Conservation (phyloP, 805 yeast genomes). For the Peterozyma toletana region DNA sequence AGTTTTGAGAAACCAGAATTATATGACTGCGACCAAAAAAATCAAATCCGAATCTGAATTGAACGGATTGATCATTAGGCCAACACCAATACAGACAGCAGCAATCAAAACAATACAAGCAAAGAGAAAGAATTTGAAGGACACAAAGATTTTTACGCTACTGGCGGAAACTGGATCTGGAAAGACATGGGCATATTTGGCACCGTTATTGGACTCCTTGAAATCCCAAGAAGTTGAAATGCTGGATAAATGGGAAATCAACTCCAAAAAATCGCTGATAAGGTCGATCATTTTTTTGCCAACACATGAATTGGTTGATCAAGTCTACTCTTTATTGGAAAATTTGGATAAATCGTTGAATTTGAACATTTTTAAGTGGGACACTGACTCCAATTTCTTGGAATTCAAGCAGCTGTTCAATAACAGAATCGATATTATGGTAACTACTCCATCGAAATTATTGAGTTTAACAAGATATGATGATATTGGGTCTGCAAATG, state of each 20-base stretch:
- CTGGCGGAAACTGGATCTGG: slow-evolving; percentile 99
- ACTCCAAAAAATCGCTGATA: slow-evolving; percentile 35
- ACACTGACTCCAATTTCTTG: slow-evolving; percentile 46
- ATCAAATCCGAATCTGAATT: slow-evolving; percentile 23
- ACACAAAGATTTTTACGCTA: slow-evolving; percentile 58
- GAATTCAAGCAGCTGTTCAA: slow-evolving; percentile 41
- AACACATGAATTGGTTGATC: slow-evolving; percentile 82
- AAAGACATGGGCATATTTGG: slow-evolving; percentile 86
- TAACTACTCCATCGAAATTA: slow-evolving; percentile 82
- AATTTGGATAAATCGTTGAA: slow-evolving; percentile 27
- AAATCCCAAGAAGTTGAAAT: slow-evolving; percentile 43
- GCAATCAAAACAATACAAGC: slow-evolving; percentile 54
- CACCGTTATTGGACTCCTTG: slow-evolving; percentile 65
- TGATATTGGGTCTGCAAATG: slow-evolving; percentile 23
- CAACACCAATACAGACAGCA: slow-evolving; percentile 81
- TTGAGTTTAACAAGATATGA: slow-evolving; percentile 22
- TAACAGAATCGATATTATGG: slow-evolving; percentile 63
- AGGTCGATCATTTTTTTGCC: slow-evolving; percentile 79
- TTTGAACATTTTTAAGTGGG: slow-evolving; percentile 52
- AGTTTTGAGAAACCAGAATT: slow-evolving; percentile 28
- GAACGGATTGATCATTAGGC: slow-evolving; percentile 32
- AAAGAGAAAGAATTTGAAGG: slow-evolving; percentile 23
- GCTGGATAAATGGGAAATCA: slow-evolving; percentile 26
- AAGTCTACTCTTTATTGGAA: slow-evolving; percentile 47
- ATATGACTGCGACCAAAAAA: slow-evolving; percentile 18